Conservation (phyloP, 768 basidiomycete species). For the Lyophyllum semitale region DNA sequence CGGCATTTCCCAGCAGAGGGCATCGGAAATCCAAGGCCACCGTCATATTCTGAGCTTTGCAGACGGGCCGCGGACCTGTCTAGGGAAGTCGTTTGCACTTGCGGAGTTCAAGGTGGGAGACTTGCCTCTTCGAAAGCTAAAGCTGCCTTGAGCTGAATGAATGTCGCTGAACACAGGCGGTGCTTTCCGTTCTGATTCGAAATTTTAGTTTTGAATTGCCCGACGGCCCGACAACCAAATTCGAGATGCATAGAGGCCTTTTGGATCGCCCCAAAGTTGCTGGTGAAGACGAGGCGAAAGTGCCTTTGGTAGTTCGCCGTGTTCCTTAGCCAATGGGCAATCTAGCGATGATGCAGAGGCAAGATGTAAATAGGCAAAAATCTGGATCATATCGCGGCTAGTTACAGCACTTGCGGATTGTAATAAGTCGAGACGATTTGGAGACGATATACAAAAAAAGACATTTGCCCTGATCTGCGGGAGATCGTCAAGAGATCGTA, state of each 20-base stretch:
- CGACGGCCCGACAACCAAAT: slow-evolving; percentile 31
- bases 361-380: too few relatives aligned
- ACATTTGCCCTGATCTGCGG: too few relatives aligned
- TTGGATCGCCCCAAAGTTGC: slow-evolving; percentile 36
- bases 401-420: too few relatives aligned
- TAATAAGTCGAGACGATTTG: too few relatives aligned
- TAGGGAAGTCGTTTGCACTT: slow-evolving; percentile 46
- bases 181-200: slow-evolving; percentile 41
- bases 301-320: slow-evolving; percentile 33
- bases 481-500: too few relatives aligned
- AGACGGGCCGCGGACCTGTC: slow-evolving; percentile 45
- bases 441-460: too few relatives aligned
- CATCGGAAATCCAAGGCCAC: slow-evolving; percentile 36
- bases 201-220: slow-evolving; percentile 42
- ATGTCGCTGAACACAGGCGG: slow-evolving; percentile 32
- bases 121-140: neutral
- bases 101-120: slow-evolving; percentile 39
- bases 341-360: too few relatives aligned
- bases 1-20: slow-evolving; percentile 15
- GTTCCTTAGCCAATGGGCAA: too few relatives aligned
- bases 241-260: slow-evolving; percentile 31
- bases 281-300: slow-evolving; percentile 28
- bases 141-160: neutral
- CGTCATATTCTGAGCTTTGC: slow-evolving; percentile 45
- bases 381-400: too few relatives aligned